phyloP scores from a whole-genome alignment of 2,329 filamentous ascomycete species.

The Chaetothyriales sp. region DNA sequence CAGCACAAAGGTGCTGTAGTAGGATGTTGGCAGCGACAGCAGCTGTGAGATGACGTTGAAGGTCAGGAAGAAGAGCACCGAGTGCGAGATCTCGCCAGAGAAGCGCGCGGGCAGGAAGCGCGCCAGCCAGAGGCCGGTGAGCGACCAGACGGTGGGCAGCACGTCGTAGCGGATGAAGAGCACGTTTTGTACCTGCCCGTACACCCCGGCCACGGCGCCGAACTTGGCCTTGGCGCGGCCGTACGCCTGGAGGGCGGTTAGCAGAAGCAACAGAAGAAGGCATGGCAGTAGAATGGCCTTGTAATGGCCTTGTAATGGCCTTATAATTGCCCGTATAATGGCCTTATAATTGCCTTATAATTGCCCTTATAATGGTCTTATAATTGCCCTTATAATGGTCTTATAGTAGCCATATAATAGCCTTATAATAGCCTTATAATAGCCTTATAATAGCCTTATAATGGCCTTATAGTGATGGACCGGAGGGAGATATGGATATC shows the following conservation, averaged over 20 bases:
- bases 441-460: neutral
- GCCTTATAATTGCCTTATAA: neutral
- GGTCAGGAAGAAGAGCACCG: conserved; percentile 77
- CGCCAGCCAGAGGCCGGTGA: conserved; percentile 62
- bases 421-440: neutral
- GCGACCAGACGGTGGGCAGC: conserved; percentile 77
- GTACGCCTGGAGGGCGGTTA: conserved; percentile 48
- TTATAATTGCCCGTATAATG: neutral
- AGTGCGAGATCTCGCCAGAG: conserved; percentile 84
- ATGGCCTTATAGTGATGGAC: neutral
- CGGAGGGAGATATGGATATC: neutral
- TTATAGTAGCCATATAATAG: neutral
- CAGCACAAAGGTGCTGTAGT: conserved; percentile 91
- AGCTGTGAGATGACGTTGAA: conserved; percentile 73
- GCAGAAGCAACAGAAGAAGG: neutral
- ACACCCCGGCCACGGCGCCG: conserved; percentile 65
- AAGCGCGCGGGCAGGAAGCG: conserved; percentile 64
- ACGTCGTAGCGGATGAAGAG: conserved; percentile 82
- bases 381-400: neutral
- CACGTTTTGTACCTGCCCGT: conserved; percentile 75
- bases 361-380: neutral
- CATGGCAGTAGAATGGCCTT: neutral
- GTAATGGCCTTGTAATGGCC: neutral
- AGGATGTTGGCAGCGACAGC: conserved; percentile 63
- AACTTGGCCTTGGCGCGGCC: conserved; percentile 92